Evolutionary conservation across 768 basidiomycete species (phyloP), one percentile per base, ranked within the genome.

Genomic region (Boletus subcaerulescens): DNA sequence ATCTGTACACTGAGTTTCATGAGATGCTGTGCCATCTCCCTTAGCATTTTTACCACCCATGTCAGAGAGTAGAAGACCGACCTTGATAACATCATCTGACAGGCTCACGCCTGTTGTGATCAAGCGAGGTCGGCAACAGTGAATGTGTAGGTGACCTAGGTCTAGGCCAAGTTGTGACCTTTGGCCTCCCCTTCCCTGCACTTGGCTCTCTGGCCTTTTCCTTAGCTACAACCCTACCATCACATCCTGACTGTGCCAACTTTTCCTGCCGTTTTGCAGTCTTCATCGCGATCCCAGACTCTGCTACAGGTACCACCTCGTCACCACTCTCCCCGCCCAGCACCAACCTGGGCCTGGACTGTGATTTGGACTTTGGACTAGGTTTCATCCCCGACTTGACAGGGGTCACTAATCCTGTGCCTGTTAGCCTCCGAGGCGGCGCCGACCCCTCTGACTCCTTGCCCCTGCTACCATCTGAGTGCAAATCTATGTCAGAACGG

Each of bases 21-120:
- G 35, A 95, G 68, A 4, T 70, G 71, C 92, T 93, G 55, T 42
- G 15, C 4, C 20, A 45, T 14, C 32, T 7, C 35, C 18, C 51
- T 54, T 49, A 52, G 46, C 22, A 29, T 40, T 11, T 18, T 12
- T n/a, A 5, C 1, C 22, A 24, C 1, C 5, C 9, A 5, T 4
- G 12, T 10, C 18, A 22, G 15, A 10, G 3, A 38, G 32, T 17
- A 48, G 38, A 41, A 41, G 38, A 46, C 76, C n/a, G 33, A 85
- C 88, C 77, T 83, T 87, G 47, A 78, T 63, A 4, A 84, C 78
- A n/a, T 80, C 75, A 5, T 89, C 84, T 0, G 74, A 58, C 38
- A 93, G 70, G 2, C 62, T 67, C 2, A 89, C 76, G 51, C 86
- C 82, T 0, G 91, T 93, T 1, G 87, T 85, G 76, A 92, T 77